Evolutionary conservation across 1,139 yeast species (phyloP).

Genomic region (Saccharomyces hybrid): DNA sequence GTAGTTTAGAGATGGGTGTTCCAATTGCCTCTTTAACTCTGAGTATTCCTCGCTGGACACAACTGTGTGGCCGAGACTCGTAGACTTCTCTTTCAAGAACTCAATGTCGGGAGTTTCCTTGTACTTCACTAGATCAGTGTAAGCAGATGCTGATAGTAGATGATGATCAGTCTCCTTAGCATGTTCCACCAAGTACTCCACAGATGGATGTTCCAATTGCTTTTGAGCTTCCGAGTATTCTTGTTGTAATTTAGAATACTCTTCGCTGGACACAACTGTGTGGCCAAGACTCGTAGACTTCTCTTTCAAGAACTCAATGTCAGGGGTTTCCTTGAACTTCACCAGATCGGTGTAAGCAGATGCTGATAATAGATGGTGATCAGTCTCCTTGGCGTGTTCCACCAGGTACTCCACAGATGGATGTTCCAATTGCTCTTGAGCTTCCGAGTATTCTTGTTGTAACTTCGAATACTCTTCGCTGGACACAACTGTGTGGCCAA

Average conservation of each 20-base stretch:
- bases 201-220: constrained; percentile 4
- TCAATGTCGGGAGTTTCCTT: constrained; percentile 18
- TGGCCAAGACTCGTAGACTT: constrained; percentile 19
- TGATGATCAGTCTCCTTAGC: background rate
- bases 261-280: background rate
- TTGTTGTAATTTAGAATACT: constrained; percentile 6
- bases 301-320: constrained; percentile 21
- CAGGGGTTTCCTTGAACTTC: constrained; percentile 19
- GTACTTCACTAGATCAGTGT: constrained; percentile 14
- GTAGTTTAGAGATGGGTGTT: constrained; percentile 7
- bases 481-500: constrained; percentile 14
- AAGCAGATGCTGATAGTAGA: too few species aligned
- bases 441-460: background rate
- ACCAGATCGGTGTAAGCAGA: constrained; percentile 5
- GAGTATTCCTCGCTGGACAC: constrained; percentile 14
- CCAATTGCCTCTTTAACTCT: constrained; percentile 1
- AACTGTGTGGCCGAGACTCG: constrained; percentile 16
- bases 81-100: constrained; percentile 26
- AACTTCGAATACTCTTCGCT: constrained; percentile 12
- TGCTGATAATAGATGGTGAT: too few species aligned
- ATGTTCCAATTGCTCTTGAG: background rate
- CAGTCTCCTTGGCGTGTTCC: constrained; percentile 5
- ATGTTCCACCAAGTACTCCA: constrained; percentile 11
- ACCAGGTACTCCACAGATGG: constrained; percentile 8
- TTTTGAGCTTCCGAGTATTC: constrained; percentile 7